Evolutionary conservation across 2,329 filamentous ascomycete genomes (phyloP), one percentile per base, ranked within the genome.

Genomic region (Ophiocordyceps camponoti-saundersi): DNA sequence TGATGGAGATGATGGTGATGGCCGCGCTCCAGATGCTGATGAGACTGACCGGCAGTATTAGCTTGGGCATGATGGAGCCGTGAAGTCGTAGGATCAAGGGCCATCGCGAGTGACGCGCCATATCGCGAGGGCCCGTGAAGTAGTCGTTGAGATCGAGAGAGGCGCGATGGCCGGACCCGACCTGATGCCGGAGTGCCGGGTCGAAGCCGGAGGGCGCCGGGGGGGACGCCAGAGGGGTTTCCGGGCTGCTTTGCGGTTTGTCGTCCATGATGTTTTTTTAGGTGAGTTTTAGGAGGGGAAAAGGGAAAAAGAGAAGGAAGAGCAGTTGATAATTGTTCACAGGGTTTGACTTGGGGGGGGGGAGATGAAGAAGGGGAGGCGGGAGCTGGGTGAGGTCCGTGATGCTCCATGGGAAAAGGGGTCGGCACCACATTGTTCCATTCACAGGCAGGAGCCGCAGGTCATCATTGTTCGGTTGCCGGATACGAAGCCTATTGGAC

Each of bases 81-180:
- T 86, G 82, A 65, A 89, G 71, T 49, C 82, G 80, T 59, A 89
- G 64, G 59, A 87, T 82, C 51, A 79, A 73, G 18, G 84, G 84
- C 72, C 82, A 80, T 69, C 85, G 87, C 20, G 82, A 86, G 61
- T 88, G 82, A 56, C 76, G 76, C 48, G 77, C 70, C 52, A 85
- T 74, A 59, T 87, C 78, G 50, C 80, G 74, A 45, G 84, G 84
- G 13, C 77, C 78, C 44, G 59, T 73, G 56, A 80, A 81, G 59
- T 80, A 80, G 51, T 79, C 75, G 49, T 78, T 75, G 44, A 80
- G 52, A 32, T 76, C 71, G 50, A 71, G 59, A 15, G 62, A 62
- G 16, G 57, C 59, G 18, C 30, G 22, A 34, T 39, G 36, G 11
- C 23, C 23, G 23, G 23, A 26, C 5, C 23, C 23, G 23, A 8